Percentiles rank a stretch among this genome's conserved stretches.
Conservation (phyloP, 2,329 filamentous ascomycete species). For the Microthyrium microscopicum region DNA sequence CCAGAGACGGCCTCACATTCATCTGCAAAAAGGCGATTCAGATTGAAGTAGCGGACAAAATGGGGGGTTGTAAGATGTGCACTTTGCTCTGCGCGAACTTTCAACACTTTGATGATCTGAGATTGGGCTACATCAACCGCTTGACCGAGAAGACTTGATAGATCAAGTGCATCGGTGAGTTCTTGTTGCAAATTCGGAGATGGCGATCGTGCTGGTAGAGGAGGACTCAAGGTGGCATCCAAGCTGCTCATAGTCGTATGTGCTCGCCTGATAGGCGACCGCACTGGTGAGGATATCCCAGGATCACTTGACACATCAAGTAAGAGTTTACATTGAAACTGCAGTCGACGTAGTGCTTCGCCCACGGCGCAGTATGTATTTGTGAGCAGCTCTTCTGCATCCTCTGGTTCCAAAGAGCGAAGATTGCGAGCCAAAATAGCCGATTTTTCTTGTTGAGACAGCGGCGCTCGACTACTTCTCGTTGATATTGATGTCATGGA, state of each 20-base stretch:
- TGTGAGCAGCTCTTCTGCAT: slow-evolving; percentile 67
- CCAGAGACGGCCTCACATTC: slow-evolving; percentile 77
- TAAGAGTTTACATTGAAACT: slow-evolving; percentile 86
- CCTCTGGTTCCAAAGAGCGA: slow-evolving; percentile 62
- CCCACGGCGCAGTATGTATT: slow-evolving; percentile 77
- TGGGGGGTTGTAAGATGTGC: slow-evolving; percentile 47
- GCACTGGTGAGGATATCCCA: slow-evolving; percentile 32
- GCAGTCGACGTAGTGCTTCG: slow-evolving; percentile 69
- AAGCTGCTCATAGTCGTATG: slow-evolving; percentile 17
- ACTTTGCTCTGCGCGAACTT: slow-evolving; percentile 60
- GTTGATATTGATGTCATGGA: slow-evolving; percentile 80
- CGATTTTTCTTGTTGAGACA: slow-evolving; percentile 77
- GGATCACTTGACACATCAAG: slow-evolving; percentile 78
- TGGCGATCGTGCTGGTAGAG: slow-evolving; percentile 8
- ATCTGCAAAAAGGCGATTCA: slow-evolving; percentile 70
- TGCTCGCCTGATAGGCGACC: too few species aligned
- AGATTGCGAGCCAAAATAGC: slow-evolving; percentile 76
- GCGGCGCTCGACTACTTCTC: slow-evolving; percentile 41
- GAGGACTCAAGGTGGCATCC: slow-evolving; percentile 10
- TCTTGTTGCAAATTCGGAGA: slow-evolving; percentile 42
- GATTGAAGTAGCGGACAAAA: slow-evolving; percentile 67
- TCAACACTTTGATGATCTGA: slow-evolving; percentile 57
- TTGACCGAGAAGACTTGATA: slow-evolving; percentile 62
- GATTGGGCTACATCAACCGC: slow-evolving; percentile 64
- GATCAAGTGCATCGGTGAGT: slow-evolving; percentile 58